Base-by-base conservation (phyloP, 306 rosid genomes). In the Dryas octopetala region DNA sequence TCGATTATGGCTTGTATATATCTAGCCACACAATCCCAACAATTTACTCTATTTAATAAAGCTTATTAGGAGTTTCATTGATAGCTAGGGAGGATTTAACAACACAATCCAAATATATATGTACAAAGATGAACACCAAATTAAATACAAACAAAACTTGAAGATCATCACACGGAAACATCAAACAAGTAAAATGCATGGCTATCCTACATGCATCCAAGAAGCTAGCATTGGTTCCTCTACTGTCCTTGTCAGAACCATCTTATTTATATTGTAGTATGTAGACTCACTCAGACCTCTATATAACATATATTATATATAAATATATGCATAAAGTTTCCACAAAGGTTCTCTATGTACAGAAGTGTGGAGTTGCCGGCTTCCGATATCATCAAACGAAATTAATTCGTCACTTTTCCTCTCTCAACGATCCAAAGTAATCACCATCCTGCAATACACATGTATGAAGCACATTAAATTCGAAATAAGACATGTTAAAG, bases 371-470 rank as follows among this genome's bases (percentile, higher is more conserved):
- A 80, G 70, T 78, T 76, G 85, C 62, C 53, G 69, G 80, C 81
- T 32, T 1, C 38, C 17, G 26, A 32, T 32, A 32, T 32, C 38
- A 32, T 32, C 2, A 32, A 32, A 32, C 38, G 38, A 32, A 32
- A 32, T 32, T 1, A 1, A 32, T 9, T 83, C 66, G 13, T 38
- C 82, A 10, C 51, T 16, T 28, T 73, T 47, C 59, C 74, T 79
- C 84, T 72, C 70, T 93, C 91, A 87, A 60, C 91, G 91, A 86
- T 94, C 97, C 81, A 86, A 72, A 70, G 83, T 88, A 63, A 90
- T 85, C 64, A 91, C 84, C 32, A 85, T 81, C 98, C 98, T 94
- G 88, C 70, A 88, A 9, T 14, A 76, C 45, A 80, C 2, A 41
- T 59, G 2, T 8, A 45, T 32, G 38, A 32, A 32, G 38, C 38